phyloP scores from a whole-genome alignment of 805 yeast species.

The Sporopachydermia quercuum region DNA sequence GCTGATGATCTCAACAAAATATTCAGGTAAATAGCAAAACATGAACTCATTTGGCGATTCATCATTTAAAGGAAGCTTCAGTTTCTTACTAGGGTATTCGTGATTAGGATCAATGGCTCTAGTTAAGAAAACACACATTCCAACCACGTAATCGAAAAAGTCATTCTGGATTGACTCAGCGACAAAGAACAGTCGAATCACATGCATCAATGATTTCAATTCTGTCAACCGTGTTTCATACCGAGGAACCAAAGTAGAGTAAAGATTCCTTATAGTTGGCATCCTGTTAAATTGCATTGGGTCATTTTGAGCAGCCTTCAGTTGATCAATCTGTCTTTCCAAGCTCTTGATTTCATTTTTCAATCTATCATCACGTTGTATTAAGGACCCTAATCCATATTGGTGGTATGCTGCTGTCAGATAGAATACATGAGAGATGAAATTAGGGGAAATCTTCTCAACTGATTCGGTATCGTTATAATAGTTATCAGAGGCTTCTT shows the following conservation, averaged over 20 bases:
- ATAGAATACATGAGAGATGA: slow-evolving; percentile 84
- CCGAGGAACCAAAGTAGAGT: slow-evolving; percentile 22
- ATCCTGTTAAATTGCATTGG: slow-evolving; percentile 9
- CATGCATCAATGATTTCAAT: slow-evolving; percentile 32
- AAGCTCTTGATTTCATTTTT: slow-evolving; percentile 32
- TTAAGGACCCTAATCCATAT: slow-evolving; percentile 78
- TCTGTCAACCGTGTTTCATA: slow-evolving; percentile 27
- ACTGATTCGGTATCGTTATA: slow-evolving; percentile 18
- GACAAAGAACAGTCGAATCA: slow-evolving; percentile 34
- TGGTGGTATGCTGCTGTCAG: slow-evolving; percentile 66
- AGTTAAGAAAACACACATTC: slow-evolving; percentile 57
- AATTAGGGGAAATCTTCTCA: slow-evolving; percentile 29
- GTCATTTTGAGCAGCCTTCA: slow-evolving; percentile 21
- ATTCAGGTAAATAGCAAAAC: slow-evolving; percentile 60
- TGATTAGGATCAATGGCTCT: slow-evolving; percentile 63
- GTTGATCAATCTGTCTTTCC: slow-evolving; percentile 32
- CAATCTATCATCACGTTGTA: slow-evolving; percentile 39
- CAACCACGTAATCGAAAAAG: slow-evolving; percentile 63
- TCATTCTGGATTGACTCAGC: slow-evolving; percentile 32
- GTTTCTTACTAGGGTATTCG: slow-evolving; percentile 34
- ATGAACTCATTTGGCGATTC: slow-evolving; percentile 65
- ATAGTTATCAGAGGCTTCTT: slow-evolving; percentile 49
- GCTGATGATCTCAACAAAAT: slow-evolving; percentile 65
- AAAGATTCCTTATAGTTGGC: slow-evolving; percentile 9
- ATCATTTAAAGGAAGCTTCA: slow-evolving; percentile 41